Evolutionary conservation across 179 eudicot genomes (phyloP), one percentile per base, ranked within the genome.

Genomic region (Pouteria campechiana): DNA sequence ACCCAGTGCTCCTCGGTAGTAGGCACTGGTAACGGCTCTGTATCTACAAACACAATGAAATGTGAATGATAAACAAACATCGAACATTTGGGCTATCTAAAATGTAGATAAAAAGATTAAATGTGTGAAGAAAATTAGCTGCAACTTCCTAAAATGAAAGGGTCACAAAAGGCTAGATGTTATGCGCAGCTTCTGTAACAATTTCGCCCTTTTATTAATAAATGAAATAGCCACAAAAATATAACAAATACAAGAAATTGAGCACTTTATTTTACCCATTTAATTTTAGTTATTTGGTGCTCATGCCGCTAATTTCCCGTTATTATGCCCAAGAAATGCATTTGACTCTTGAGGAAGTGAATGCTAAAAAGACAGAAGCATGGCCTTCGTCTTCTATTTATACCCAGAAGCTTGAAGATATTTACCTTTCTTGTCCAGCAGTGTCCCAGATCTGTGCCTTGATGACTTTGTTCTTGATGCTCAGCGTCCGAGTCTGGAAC

Each of bases 371-470:
- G 40, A 37, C 43, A 11, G 27, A 2, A 18, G 24, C 12, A 36
- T 0, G 38, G 22, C n/a, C n/a, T n/a, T n/a, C n/a, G n/a, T n/a
- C n/a, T n/a, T n/a, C n/a, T n/a, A n/a, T n/a, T n/a, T n/a, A n/a
- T n/a, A n/a, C n/a, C n/a, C n/a, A n/a, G n/a, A n/a, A n/a, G n/a
- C n/a, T n/a, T n/a, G n/a, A n/a, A n/a, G n/a, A n/a, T n/a, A 12
- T 1, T 17, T 17, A 81, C 88, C 89, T 82, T 64, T 86, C 89
- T 61, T 82, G 93, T 55, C 96, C 89, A 52, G 93, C 93, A 22
- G 93, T 82, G 60, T 86, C 96, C 93, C 93, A 86, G 89, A 86
- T 82, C 93, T 86, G 96, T 38, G 96, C 96, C 67, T 86, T 86
- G 61, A 86, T 63, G 44, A 74, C 59, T 54, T 86, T 86, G 43